Base-by-base conservation (phyloP, 2,329 filamentous ascomycete species). In the Akanthomyces muscarius region DNA sequence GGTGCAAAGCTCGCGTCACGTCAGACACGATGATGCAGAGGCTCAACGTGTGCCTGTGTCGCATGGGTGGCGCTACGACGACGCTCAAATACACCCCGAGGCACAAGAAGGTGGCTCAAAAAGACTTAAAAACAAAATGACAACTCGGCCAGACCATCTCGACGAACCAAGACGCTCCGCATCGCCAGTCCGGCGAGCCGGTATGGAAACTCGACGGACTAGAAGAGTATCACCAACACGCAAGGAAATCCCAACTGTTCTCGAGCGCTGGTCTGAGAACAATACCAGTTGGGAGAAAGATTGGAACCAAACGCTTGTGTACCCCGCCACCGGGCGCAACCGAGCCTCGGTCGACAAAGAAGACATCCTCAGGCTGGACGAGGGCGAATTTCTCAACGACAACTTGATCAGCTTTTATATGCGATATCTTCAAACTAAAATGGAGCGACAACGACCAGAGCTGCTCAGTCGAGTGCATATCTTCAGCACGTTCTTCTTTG, bases 401-500 rank as follows among this genome's bases (percentile, higher is more conserved):
- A 97, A 92, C 70, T 78, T 99, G 33, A 90, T 99, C 68, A 87
- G 86, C 57, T 97, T 97, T 72, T 97, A 96, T 71, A 80, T 97
- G 62, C 87, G 89, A 36, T 90, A 87, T 68, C 78, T 94, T 6
- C 87, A 93, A 70, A 77, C 83, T 63, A 76, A 83, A 48, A 74
- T 89, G 42, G 82, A 86, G 66, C 74, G 78, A 45, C 77, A 81
- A 13, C 79, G 81, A 2, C 81, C 85, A 0, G 78, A 85, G 52
- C 68, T 87, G 4, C 77, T 86, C 0, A 79, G 85, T 64, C 86
- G 86, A 58, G 86, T 96, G 4, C 91, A 96, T 72, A 90, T 97
- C 68, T 94, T 96, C 79, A 98, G 93, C 72, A 95, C 91, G 0
- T 97, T 92, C 75, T 97, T 98, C 75, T 98, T 90, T 71, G 86